Conservation (phyloP, 139 green algal species). For the Prasinococcaceae sp. region DNA sequence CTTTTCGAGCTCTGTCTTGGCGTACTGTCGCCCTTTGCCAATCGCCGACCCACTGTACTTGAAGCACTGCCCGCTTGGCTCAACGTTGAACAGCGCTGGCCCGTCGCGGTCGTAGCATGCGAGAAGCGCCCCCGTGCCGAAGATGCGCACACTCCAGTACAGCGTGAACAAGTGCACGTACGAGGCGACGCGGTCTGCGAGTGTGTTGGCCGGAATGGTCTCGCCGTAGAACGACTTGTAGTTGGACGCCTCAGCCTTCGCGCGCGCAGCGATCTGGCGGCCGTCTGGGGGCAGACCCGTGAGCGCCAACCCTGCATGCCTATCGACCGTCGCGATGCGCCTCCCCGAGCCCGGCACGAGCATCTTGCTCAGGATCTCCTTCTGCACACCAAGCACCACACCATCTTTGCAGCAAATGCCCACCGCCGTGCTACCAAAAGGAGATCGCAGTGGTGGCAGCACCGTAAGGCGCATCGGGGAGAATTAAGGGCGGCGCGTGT, state of each 20-base stretch:
- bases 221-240: conserved; percentile 87
- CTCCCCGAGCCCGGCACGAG: conserved; percentile 76
- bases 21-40: conserved; percentile 85
- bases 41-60: conserved; percentile 86
- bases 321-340: conserved; percentile 66
- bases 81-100: conserved; percentile 77
- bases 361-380: conserved; percentile 90
- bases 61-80: conserved; percentile 83
- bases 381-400: conserved; percentile 89
- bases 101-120: conserved; percentile 64
- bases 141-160: conserved; percentile 78
- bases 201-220: conserved; percentile 71
- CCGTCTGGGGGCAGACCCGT: conserved; percentile 33
- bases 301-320: conserved; percentile 61
- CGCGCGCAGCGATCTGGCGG: conserved; percentile 67
- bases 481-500: not conserved
- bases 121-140: conserved; percentile 59
- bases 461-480: not conserved
- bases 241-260: conserved; percentile 48
- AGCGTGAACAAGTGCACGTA: conserved; percentile 95
- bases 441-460: not conserved
- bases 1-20: conserved; percentile 96
- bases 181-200: conserved; percentile 74
- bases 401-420: conserved; percentile 90
- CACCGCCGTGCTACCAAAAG: conserved; percentile 69